Evolutionary conservation across 306 rosid species (phyloP).

Genomic region (Corylus heterophylla): DNA sequence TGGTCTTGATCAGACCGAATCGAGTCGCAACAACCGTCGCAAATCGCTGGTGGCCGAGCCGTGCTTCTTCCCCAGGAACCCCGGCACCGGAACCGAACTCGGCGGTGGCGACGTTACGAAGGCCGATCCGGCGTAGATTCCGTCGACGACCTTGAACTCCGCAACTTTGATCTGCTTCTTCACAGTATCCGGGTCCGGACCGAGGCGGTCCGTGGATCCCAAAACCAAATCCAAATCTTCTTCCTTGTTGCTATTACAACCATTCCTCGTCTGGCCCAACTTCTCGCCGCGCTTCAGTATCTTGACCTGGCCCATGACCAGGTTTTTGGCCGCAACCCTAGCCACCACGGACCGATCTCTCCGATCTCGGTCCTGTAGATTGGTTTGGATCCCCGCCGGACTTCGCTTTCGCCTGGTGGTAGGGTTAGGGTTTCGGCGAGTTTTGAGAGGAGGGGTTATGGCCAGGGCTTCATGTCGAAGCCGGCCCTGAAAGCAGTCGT

Average conservation of each 20-base stretch:
- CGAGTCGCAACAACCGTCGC: conserved; percentile 60
- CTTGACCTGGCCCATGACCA: conserved; percentile 69
- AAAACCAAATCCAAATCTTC: conserved; percentile 39
- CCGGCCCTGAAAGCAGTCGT: conserved; percentile 41
- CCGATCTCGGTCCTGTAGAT: conserved; percentile 18
- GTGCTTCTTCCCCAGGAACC: conserved; percentile 53
- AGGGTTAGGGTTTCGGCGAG: conserved; percentile 23
- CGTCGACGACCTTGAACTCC: conserved; percentile 44
- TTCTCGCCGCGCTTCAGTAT: conserved; percentile 82
- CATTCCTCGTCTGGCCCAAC: conserved; percentile 24
- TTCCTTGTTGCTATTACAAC: conserved; percentile 7
- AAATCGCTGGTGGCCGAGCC: conserved; percentile 52
- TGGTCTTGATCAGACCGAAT: conserved; percentile 30
- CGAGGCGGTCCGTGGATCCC: conserved; percentile 67
- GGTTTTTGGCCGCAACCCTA: conserved; percentile 24
- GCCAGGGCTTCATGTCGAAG: conserved; percentile 39
- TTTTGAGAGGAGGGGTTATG: conserved; percentile 8
- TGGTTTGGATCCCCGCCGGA: conserved; percentile 30
- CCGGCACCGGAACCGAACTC: conserved; percentile 71
- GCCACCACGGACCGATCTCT: conserved; percentile 28
- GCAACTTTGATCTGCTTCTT: conserved; percentile 60
- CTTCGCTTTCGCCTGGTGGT: conserved; percentile 51
- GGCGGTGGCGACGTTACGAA: conserved; percentile 70
- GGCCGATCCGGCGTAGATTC: conserved; percentile 58
- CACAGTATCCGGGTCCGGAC: conserved; percentile 62